phyloP scores from a whole-genome alignment of 2,329 filamentous ascomycete genomes.

The Paraphaeosphaeria minitans region DNA sequence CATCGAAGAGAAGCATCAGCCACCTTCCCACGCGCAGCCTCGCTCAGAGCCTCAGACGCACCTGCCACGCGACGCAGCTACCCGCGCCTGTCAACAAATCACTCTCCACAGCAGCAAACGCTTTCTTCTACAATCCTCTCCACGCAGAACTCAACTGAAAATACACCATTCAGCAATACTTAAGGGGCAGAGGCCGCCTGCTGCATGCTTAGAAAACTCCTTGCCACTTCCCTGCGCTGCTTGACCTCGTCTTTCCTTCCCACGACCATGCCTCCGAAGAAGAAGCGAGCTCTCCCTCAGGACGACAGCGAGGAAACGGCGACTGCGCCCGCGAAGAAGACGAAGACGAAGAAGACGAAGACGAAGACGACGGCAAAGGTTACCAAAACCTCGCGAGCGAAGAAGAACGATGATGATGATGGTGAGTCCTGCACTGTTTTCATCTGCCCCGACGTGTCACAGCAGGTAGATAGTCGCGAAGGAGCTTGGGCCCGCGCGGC shows the following conservation, averaged over 20 bases:
- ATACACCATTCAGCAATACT: neutral
- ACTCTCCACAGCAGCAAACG: neutral
- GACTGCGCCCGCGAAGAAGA: constrained; percentile 7
- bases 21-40: neutral
- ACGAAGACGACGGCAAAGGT: neutral
- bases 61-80: constrained; percentile 1
- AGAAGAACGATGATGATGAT: neutral
- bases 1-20: neutral
- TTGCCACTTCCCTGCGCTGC: neutral
- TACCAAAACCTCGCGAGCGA: neutral
- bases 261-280: neutral
- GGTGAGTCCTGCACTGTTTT: constrained; percentile 7
- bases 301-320: neutral
- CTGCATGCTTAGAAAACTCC: constrained; percentile 1
- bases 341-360: constrained; percentile 8
- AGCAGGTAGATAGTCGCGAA: neutral
- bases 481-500: constrained; percentile 4
- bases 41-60: neutral
- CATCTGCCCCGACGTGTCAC: neutral
- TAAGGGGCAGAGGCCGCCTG: neutral
- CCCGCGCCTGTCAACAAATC: neutral
- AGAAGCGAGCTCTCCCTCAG: neutral
- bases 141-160: neutral
- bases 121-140: neutral
- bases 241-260: neutral